Conservation (phyloP, 2,329 filamentous ascomycete species). For the Orbilia oligospora region DNA sequence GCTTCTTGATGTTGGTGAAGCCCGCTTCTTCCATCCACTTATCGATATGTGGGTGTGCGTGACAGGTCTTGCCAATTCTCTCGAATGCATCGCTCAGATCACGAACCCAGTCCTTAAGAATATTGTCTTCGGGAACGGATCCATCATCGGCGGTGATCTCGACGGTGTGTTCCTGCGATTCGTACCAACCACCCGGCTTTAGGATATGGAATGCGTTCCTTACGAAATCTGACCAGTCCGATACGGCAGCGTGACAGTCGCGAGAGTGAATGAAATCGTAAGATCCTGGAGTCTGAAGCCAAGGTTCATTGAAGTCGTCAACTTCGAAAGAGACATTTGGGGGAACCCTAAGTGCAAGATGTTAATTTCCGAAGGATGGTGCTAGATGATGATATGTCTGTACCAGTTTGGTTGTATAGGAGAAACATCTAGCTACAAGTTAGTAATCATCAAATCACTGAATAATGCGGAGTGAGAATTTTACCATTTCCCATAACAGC, state of each 20-base stretch:
- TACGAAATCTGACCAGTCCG: constrained; percentile 73
- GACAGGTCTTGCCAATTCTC: constrained; percentile 35
- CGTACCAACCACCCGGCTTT: constrained; percentile 72
- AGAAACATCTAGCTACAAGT: constrained; percentile 64
- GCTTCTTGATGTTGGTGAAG: constrained; percentile 65
- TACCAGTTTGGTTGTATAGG: constrained; percentile 65
- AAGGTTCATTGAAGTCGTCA: constrained; percentile 63
- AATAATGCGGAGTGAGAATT: constrained; percentile 66
- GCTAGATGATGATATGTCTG: neutral
- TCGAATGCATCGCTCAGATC: constrained; percentile 38
- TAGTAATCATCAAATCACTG: constrained; percentile 1
- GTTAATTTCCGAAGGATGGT: neutral
- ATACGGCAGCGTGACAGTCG: constrained; percentile 73
- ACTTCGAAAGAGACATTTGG: constrained; percentile 63
- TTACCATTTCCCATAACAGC: constrained; percentile 62
- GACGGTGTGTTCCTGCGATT: constrained; percentile 63
- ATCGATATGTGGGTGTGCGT: constrained; percentile 63
- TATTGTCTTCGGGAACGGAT: constrained; percentile 49
- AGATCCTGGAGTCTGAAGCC: constrained; percentile 59
- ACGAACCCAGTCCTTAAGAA: constrained; percentile 49
- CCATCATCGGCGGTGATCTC: constrained; percentile 61
- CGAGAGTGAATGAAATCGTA: constrained; percentile 63
- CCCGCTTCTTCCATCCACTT: constrained; percentile 65
- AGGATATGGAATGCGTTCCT: constrained; percentile 67
- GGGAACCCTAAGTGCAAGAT: constrained; percentile 43